Evolutionary conservation across 305 asterid species (phyloP).

Genomic region (Solanum aculeatissimum): DNA sequence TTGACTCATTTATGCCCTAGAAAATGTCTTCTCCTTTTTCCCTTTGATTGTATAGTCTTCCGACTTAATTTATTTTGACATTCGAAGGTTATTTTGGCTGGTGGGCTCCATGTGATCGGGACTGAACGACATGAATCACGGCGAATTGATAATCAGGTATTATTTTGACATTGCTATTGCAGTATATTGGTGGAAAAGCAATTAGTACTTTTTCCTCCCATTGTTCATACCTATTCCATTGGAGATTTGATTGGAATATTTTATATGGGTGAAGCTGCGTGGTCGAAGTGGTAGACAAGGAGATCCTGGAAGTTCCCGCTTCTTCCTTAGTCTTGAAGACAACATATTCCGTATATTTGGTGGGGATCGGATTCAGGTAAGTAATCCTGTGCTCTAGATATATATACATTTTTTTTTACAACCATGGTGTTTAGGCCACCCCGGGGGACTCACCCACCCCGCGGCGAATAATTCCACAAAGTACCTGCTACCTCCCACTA

Average conservation of each 20-base stretch:
- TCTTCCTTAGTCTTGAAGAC: conserved; percentile 98
- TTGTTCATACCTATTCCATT: neutral
- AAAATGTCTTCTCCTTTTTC: neutral
- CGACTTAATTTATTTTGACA: neutral
- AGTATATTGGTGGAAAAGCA: neutral
- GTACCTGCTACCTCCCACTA: neutral
- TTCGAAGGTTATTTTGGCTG: conserved; percentile 76
- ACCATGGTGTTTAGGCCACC: neutral
- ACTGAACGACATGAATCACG: conserved; percentile 99
- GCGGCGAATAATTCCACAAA: neutral
- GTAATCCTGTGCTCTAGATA: neutral
- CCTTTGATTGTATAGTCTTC: neutral
- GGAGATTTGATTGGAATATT: neutral
- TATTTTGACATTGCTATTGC: conserved; percentile 6
- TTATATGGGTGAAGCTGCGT: conserved; percentile 55
- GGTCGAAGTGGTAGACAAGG: conserved; percentile 99
- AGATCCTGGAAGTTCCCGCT: conserved; percentile 99
- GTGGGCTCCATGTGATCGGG: conserved; percentile 98
- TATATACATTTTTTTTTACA: neutral
- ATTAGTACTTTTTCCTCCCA: neutral
- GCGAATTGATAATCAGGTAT: conserved; percentile 96
- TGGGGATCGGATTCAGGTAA: conserved; percentile 95
- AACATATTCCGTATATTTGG: conserved; percentile 97
- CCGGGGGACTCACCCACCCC: neutral
- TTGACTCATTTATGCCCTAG: neutral